A percentile compares a stretch with the other conserved stretches of the same genome.
phyloP scores from a whole-genome alignment of 176 grass and related monocot genomes.

The Saccharum officinarum region DNA sequence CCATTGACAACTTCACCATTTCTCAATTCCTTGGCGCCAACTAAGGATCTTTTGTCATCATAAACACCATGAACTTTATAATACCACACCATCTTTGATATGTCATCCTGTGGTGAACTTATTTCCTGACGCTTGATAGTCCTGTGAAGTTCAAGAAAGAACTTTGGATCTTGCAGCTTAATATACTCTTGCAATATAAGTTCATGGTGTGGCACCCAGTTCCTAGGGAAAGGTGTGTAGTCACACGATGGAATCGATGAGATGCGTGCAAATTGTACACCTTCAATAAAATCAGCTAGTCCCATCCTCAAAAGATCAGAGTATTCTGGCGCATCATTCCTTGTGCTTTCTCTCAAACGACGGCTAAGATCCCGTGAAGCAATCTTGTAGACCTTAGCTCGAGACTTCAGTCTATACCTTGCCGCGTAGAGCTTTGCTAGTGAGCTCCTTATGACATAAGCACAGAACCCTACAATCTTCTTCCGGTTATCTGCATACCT shows the following conservation, averaged over 20 bases:
- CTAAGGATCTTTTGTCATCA: slow-evolving; percentile 46
- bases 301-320: slow-evolving; percentile 98
- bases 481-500: slow-evolving; percentile 92
- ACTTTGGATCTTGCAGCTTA: slow-evolving; percentile 91
- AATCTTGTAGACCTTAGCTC: slow-evolving; percentile 94
- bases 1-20: slow-evolving; percentile 16
- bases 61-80: slow-evolving; percentile 86
- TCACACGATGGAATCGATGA: slow-evolving; percentile 86
- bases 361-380: slow-evolving; percentile 89
- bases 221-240: slow-evolving; percentile 86
- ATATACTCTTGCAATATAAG: slow-evolving; percentile 80
- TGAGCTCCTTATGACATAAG: slow-evolving; percentile 84
- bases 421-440: slow-evolving; percentile 90
- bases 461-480: slow-evolving; percentile 93
- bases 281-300: slow-evolving; percentile 88
- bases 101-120: slow-evolving; percentile 72
- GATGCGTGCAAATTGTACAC: slow-evolving; percentile 90
- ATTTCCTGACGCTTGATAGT: slow-evolving; percentile 67
- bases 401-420: slow-evolving; percentile 93
- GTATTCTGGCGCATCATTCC: slow-evolving; percentile 86
- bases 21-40: slow-evolving; percentile 28
- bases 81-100: slow-evolving; percentile 79
- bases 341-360: slow-evolving; percentile 76
- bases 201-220: slow-evolving; percentile 84
- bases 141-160: slow-evolving; percentile 81